These are phyloP conservation scores for Cutaneotrichosporon daszewskae DNA, from an alignment of 1,284 basidiomycete genomes.

Conservation along the genomic window DNA sequence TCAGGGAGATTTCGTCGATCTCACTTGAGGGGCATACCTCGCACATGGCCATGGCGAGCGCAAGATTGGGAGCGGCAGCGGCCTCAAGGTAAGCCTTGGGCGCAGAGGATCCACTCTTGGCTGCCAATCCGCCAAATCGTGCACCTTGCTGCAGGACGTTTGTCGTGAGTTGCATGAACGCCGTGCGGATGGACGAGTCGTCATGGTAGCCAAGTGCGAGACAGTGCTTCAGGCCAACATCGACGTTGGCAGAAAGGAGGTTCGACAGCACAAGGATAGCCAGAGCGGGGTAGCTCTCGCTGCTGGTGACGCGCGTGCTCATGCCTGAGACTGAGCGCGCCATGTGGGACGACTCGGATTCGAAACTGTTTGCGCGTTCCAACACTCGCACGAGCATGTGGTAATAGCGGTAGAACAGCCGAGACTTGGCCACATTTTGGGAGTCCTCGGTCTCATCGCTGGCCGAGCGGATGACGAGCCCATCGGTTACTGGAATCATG, in stretches of 20 bases:
- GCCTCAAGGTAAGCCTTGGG: conserved; percentile 30
- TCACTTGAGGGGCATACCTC: conserved; percentile 72
- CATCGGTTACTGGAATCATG: conserved; percentile 67
- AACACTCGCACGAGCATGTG: conserved; percentile 60
- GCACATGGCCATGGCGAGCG: conserved; percentile 73
- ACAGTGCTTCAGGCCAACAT: conserved; percentile 83
- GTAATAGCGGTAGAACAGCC: conserved; percentile 72
- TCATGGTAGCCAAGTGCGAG: conserved; percentile 71
- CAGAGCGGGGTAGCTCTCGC: conserved; percentile 19
- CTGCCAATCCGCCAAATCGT: conserved; percentile 29
- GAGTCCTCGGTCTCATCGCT: conserved; percentile 61
- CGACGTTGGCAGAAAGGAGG: conserved; percentile 75
- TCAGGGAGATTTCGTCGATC: conserved; percentile 69
- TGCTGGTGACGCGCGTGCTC: conserved; percentile 9
- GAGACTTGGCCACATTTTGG: conserved; percentile 61
- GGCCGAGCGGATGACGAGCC: conserved; percentile 60
- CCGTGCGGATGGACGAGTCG: conserved; percentile 66
- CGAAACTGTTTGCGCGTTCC: conserved; percentile 48
- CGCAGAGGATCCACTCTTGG: conserved; percentile 21
- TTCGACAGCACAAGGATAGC: conserved; percentile 68
- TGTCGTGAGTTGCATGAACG: conserved; percentile 84
- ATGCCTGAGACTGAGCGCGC: conserved; percentile 15
- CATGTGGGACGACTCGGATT: conserved; percentile 19
- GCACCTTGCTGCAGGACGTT: conserved; percentile 76
- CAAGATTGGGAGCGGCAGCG: conserved; percentile 31